Evolutionary conservation across 495 filamentous ascomycete genomes (phyloP).

Genomic region (Chlorociboria aeruginascens): DNA sequence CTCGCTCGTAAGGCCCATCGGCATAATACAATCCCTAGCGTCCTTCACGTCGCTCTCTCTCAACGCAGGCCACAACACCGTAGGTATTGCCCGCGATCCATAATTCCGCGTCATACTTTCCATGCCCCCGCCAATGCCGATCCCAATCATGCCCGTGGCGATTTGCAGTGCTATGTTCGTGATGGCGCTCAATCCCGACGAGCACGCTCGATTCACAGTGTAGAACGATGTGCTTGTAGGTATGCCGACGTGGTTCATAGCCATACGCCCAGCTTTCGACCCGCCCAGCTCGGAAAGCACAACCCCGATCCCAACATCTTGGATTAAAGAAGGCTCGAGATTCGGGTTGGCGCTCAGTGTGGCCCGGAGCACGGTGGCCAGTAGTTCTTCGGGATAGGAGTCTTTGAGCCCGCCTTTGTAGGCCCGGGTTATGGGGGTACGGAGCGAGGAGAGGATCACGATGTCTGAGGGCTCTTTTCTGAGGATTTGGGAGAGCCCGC

Average conservation of each 20-base stretch:
- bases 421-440: conserved; percentile 73
- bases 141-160: conserved; percentile 52
- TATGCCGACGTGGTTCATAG: conserved; percentile 69
- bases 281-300: conserved; percentile 87
- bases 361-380: conserved; percentile 68
- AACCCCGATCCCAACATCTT: conserved; percentile 77
- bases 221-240: conserved; percentile 62
- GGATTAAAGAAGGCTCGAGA: conserved; percentile 56
- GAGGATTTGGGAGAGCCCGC: conserved; percentile 65
- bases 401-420: conserved; percentile 77
- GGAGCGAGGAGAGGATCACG: conserved; percentile 79
- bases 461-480: conserved; percentile 70
- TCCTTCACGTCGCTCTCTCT: conserved; percentile 52
- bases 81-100: conserved; percentile 68
- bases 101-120: conserved; percentile 93
- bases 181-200: conserved; percentile 63
- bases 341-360: conserved; percentile 66
- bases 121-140: conserved; percentile 85
- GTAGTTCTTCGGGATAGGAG: conserved; percentile 82
- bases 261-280: conserved; percentile 85
- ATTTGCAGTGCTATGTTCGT: conserved; percentile 61
- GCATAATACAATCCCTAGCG: conserved; percentile 78
- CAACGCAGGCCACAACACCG: conserved; percentile 64
- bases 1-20: conserved; percentile 87
- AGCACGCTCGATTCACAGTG: conserved; percentile 82